Conservation (phyloP, 2,329 filamentous ascomycete genomes). For the Cladosporium oxysporum region DNA sequence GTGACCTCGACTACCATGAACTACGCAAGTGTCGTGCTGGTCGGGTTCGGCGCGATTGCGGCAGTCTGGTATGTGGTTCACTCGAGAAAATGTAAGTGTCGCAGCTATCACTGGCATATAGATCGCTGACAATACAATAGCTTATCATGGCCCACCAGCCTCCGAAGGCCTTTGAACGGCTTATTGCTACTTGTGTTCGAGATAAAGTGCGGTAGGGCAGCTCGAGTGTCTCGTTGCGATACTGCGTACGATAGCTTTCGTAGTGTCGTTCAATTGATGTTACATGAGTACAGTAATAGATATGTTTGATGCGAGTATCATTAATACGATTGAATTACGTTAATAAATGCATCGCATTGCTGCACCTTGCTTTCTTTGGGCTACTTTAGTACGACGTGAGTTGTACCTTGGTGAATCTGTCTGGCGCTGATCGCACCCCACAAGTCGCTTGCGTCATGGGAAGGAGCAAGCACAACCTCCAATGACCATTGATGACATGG, state of each 20-base stretch:
- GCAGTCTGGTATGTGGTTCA: slow-evolving; percentile 26
- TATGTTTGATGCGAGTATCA: too few relatives aligned
- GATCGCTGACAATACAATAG: slow-evolving; percentile 2
- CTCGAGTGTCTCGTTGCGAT: neutral
- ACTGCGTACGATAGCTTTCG: neutral
- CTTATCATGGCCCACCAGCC: slow-evolving; percentile 23
- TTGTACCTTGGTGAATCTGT: neutral
- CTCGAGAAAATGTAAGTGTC: slow-evolving; percentile 21
- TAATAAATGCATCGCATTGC: too few relatives aligned
- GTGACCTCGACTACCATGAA: slow-evolving; percentile 57
- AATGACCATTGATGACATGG: slow-evolving; percentile 11
- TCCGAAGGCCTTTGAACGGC: slow-evolving; percentile 22
- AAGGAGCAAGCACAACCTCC: slow-evolving; percentile 25
- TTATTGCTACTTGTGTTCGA: neutral
- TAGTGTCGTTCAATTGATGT: too few relatives aligned
- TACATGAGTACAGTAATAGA: too few relatives aligned
- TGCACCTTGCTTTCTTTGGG: too few relatives aligned
- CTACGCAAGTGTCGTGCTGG: slow-evolving; percentile 59
- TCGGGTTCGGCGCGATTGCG: slow-evolving; percentile 49
- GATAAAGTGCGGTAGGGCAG: neutral
- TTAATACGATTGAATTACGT: too few relatives aligned
- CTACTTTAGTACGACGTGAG: too few relatives aligned
- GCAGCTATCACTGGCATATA: neutral
- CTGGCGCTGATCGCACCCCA: neutral
- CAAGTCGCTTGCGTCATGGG: slow-evolving; percentile 9